Percentiles rank a stretch among this genome's conserved stretches.
phyloP scores from a whole-genome alignment of 2,329 filamentous ascomycete species.

The Monosporascus sp. region DNA sequence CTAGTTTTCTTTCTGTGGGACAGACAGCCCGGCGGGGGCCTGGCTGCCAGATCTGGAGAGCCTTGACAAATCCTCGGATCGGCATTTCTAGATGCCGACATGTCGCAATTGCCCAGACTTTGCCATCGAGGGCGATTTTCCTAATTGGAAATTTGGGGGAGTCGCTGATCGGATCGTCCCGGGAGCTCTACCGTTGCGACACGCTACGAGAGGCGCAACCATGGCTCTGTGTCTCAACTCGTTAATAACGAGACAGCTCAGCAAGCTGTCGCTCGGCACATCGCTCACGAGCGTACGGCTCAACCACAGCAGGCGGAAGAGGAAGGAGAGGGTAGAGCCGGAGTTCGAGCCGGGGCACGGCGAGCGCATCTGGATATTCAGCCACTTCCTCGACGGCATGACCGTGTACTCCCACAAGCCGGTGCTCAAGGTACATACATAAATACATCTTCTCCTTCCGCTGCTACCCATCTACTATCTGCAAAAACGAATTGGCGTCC shows the following conservation, averaged over 20 bases:
- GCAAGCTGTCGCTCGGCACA: constrained; percentile 38
- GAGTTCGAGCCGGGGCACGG: constrained; percentile 39
- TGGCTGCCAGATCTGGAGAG: neutral
- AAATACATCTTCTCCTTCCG: neutral
- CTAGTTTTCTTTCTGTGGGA: neutral
- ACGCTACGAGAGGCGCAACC: constrained; percentile 1
- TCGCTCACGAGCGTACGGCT: constrained; percentile 38
- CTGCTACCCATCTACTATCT: no score
- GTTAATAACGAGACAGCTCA: constrained; percentile 28
- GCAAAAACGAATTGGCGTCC: neutral
- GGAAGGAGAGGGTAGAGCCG: constrained; percentile 8
- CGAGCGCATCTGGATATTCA: constrained; percentile 54
- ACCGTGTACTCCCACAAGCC: constrained; percentile 48
- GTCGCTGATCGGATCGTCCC: no score
- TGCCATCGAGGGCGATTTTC: neutral
- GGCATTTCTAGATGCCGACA: neutral
- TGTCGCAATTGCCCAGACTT: neutral
- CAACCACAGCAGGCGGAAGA: constrained; percentile 22
- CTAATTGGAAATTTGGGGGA: neutral
- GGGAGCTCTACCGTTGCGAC: neutral
- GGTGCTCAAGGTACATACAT: constrained; percentile 38
- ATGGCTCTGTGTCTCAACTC: constrained; percentile 35
- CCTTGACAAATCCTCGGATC: neutral
- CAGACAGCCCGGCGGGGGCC: neutral
- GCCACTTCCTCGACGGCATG: constrained; percentile 45